These are phyloP conservation scores for Aristolochia californica DNA, from an alignment of 164 flowering plant genomes.

Conservation along the genomic window DNA sequence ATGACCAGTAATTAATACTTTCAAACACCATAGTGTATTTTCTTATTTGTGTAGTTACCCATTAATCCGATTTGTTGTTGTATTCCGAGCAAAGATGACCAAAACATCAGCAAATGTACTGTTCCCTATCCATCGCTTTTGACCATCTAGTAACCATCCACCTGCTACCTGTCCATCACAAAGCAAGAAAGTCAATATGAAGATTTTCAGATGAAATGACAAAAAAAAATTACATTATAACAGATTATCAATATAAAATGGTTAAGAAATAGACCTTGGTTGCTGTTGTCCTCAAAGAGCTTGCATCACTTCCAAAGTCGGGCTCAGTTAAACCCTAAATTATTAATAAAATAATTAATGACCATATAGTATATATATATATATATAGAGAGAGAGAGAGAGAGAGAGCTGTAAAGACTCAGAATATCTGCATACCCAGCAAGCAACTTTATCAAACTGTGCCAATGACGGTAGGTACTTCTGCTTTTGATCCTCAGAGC, in stretches of 20 bases:
- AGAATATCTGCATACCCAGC: constrained; percentile 57
- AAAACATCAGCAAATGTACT: constrained; percentile 93
- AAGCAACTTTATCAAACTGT: constrained; percentile 44
- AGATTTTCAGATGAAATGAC: not conserved
- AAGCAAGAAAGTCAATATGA: not conserved
- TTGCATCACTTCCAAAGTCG: constrained; percentile 95
- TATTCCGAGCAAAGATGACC: constrained; percentile 81
- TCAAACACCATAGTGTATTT: not conserved
- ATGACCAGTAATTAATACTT: too few relatives aligned
- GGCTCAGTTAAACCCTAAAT: constrained; percentile 83
- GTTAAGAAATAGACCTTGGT: constrained; percentile 43
- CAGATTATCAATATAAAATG: not conserved
- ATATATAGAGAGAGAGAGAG: not conserved
- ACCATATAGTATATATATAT: not conserved
- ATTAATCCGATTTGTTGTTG: constrained; percentile 72
- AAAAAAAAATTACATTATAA: not conserved
- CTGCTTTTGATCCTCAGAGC: constrained; percentile 86
- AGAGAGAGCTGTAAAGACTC: not conserved
- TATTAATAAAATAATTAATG: constrained; percentile 1
- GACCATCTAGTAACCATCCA: constrained; percentile 93
- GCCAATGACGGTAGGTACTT: constrained; percentile 87
- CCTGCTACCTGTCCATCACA: constrained; percentile 56
- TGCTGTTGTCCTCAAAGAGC: constrained; percentile 73
- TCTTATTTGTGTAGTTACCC: constrained; percentile 34
- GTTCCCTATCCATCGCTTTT: constrained; percentile 97